Conservation (phyloP, 352 stramenopile genomes). For the Peronospora farinosa region DNA sequence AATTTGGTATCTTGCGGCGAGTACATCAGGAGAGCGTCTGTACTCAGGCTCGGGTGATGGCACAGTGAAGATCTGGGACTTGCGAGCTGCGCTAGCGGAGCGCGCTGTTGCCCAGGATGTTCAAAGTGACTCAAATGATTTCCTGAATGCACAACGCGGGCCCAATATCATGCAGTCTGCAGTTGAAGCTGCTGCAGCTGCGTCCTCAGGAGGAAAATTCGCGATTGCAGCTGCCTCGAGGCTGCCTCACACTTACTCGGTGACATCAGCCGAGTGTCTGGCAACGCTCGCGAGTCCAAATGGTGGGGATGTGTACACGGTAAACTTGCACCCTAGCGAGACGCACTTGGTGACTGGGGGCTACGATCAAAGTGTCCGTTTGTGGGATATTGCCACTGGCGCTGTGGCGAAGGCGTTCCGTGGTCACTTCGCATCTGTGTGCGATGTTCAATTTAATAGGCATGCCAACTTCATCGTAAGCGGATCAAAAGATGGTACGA, state of each 20-base stretch:
- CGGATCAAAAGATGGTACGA: slow-evolving; percentile 80
- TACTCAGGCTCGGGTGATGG: slow-evolving; percentile 78
- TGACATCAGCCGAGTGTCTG: slow-evolving; percentile 44
- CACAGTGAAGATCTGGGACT: slow-evolving; percentile 82
- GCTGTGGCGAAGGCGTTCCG: slow-evolving; percentile 71
- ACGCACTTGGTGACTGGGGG: slow-evolving; percentile 82
- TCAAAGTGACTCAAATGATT: slow-evolving; percentile 33
- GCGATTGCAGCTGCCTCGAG: slow-evolving; percentile 18
- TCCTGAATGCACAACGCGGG: slow-evolving; percentile 27
- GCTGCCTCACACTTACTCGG: slow-evolving; percentile 32
- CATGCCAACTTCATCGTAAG: slow-evolving; percentile 84
- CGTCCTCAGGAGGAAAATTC: slow-evolving; percentile 15
- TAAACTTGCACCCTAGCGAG: slow-evolving; percentile 81
- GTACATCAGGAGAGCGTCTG: slow-evolving; percentile 53
- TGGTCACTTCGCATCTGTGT: slow-evolving; percentile 75
- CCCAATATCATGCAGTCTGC: slow-evolving; percentile 29
- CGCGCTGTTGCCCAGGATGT: slow-evolving; percentile 29
- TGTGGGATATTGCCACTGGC: slow-evolving; percentile 79
- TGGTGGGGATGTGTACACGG: slow-evolving; percentile 74
- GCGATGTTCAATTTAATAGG: slow-evolving; percentile 83
- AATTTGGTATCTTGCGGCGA: slow-evolving; percentile 78
- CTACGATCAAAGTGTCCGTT: slow-evolving; percentile 82
- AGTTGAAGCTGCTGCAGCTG: slow-evolving; percentile 10
- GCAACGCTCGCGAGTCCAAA: slow-evolving; percentile 48
- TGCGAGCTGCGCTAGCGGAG: slow-evolving; percentile 52